Percentiles rank a stretch among this genome's conserved stretches.
Conservation (phyloP, 2,329 filamentous ascomycete species). For the Sphaerulina musiva region DNA sequence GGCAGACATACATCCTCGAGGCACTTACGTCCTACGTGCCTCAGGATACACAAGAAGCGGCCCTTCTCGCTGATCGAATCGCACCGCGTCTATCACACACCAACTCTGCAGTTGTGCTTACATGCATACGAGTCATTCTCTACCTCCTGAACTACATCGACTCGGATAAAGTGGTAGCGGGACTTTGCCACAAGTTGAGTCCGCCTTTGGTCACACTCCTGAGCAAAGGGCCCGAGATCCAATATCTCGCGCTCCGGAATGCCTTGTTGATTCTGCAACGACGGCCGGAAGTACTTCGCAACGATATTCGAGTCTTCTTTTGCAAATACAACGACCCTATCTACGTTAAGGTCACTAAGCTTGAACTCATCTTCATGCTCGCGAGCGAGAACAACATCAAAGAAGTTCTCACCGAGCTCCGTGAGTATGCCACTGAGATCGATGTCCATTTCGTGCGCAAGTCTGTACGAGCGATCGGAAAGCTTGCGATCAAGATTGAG, state of each 20-base stretch:
- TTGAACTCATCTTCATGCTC: constrained; percentile 98
- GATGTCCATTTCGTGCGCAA: constrained; percentile 98
- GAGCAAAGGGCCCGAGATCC: constrained; percentile 95
- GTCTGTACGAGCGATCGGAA: constrained; percentile 93
- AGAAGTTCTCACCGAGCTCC: constrained; percentile 85
- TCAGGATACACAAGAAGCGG: constrained; percentile 79
- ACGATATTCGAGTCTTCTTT: constrained; percentile 97
- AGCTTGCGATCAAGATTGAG: constrained; percentile 97
- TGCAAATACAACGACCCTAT: constrained; percentile 99
- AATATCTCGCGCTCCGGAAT: constrained; percentile 90
- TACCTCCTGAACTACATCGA: constrained; percentile 99
- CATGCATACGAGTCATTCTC: constrained; percentile 90
- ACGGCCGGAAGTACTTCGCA: constrained; percentile 84
- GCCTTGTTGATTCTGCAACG: constrained; percentile 89
- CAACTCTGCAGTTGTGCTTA: constrained; percentile 92
- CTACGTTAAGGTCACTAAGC: constrained; percentile 97
- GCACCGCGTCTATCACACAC: constrained; percentile 93
- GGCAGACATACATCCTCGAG: constrained; percentile 96
- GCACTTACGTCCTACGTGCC: constrained; percentile 97
- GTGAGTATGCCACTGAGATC: constrained; percentile 95
- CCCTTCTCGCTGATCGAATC: constrained; percentile 86
- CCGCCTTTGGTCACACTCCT: constrained; percentile 90
- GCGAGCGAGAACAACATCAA: constrained; percentile 93
- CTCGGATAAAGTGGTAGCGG: constrained; percentile 79
- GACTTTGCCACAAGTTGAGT: constrained; percentile 84